phyloP scores from a whole-genome alignment of 192 early-diverging fungal genomes.

The Martensiomyces pterosporus region DNA sequence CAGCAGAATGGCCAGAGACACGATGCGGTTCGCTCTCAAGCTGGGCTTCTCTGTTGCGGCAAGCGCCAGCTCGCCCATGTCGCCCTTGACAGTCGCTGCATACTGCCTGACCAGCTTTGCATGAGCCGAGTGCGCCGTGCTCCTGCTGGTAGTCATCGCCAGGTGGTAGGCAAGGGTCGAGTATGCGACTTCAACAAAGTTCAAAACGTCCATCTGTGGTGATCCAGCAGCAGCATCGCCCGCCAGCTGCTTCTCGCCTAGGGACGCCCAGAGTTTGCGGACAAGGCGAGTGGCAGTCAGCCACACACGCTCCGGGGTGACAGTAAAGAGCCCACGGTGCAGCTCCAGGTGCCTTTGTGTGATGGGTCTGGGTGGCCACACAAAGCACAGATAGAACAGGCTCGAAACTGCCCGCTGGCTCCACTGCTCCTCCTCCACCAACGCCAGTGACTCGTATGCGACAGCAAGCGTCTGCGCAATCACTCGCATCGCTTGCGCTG shows the following conservation, averaged over 20 bases:
- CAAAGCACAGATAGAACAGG: conserved; percentile 40
- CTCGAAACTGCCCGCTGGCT: conserved; percentile 10
- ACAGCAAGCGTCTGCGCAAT: conserved; percentile 14
- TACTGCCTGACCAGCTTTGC: conserved; percentile 12
- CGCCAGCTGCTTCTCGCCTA: too few species aligned
- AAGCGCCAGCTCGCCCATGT: background rate
- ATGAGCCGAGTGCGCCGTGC: conserved; percentile 12
- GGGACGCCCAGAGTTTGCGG: conserved; percentile 6
- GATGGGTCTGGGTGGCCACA: conserved; percentile 38
- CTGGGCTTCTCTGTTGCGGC: conserved; percentile 19
- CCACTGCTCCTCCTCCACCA: conserved; percentile 8
- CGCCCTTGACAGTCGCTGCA: conserved; percentile 13
- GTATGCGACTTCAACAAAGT: conserved; percentile 14
- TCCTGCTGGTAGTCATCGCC: conserved; percentile 18
- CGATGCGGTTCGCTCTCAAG: conserved; percentile 14
- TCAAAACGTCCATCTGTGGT: conserved; percentile 5
- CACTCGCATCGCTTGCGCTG: conserved; percentile 18
- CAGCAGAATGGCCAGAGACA: conserved; percentile 30
- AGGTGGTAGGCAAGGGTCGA: conserved; percentile 24
- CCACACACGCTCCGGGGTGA: conserved; percentile 43
- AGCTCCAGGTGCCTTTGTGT: conserved; percentile 24
- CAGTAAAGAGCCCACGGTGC: conserved; percentile 15
- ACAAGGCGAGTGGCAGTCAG: conserved; percentile 20
- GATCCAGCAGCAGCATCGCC: background rate
- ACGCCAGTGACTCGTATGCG: conserved; percentile 6